A percentile compares a stretch with the other conserved stretches of the same genome.
Conservation (phyloP, 108 stramenopile genomes). For the Pseudonitzschia pungens region DNA sequence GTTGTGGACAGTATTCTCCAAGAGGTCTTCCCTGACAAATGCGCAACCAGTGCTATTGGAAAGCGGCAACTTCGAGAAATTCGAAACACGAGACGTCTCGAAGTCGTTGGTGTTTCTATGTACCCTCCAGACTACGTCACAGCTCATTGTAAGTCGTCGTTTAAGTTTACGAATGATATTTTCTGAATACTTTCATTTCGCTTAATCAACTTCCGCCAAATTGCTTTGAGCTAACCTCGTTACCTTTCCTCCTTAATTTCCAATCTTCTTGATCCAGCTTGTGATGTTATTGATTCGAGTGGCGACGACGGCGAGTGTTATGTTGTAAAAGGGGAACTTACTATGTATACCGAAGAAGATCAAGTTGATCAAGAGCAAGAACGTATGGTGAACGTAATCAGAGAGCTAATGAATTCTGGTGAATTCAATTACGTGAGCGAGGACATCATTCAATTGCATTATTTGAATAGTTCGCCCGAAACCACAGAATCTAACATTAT, state of each 20-base stretch:
- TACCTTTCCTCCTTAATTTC: not conserved
- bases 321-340: slow-evolving; percentile 29
- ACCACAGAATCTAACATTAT: not conserved
- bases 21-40: slow-evolving; percentile 23
- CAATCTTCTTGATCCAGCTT: not conserved
- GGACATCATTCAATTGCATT: slow-evolving; percentile 22
- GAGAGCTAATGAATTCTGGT: slow-evolving; percentile 30
- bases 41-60: slow-evolving; percentile 3
- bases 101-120: slow-evolving; percentile 28
- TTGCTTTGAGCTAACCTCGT: not conserved
- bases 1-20: slow-evolving; percentile 34
- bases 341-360: slow-evolving; percentile 20
- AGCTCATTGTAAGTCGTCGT: slow-evolving; percentile 24
- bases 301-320: slow-evolving; percentile 2
- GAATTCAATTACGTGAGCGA: slow-evolving; percentile 6
- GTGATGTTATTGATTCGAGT: not conserved
- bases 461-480: slow-evolving; percentile 19
- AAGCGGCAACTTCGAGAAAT: slow-evolving; percentile 12
- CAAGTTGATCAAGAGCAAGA: not conserved
- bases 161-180: not conserved
- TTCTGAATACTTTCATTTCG: not conserved
- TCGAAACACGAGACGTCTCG: slow-evolving; percentile 14
- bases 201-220: no score
- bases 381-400: slow-evolving; percentile 13
- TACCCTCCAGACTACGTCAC: slow-evolving; percentile 30